phyloP scores from a whole-genome alignment of 2,329 filamentous ascomycete genomes.

The Monilinia fructigena region DNA sequence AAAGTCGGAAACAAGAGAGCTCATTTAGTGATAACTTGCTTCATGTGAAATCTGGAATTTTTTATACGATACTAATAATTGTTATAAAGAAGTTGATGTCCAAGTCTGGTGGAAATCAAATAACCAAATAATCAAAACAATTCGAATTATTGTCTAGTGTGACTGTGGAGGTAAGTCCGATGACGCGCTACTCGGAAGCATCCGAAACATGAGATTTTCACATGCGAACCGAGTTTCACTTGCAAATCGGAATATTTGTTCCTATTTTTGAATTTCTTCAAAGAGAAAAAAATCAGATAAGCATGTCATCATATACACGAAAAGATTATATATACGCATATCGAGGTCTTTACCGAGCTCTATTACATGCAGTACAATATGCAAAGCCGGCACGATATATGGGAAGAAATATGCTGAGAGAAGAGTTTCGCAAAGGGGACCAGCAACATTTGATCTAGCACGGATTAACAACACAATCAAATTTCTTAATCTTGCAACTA shows the following conservation, averaged over 20 bases:
- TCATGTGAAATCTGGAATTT: constrained; percentile 25
- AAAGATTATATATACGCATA: constrained; percentile 62
- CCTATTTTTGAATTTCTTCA: background rate
- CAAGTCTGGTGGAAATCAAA: background rate
- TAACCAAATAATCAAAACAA: background rate
- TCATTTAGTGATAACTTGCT: constrained; percentile 48
- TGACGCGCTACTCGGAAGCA: constrained; percentile 26
- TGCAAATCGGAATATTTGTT: background rate
- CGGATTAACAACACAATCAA: constrained; percentile 64
- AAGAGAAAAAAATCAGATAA: background rate
- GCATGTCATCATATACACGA: background rate
- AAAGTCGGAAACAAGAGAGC: constrained; percentile 63
- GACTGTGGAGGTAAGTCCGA: constrained; percentile 19
- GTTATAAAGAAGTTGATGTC: background rate
- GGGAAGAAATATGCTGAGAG: constrained; percentile 58
- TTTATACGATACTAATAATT: background rate
- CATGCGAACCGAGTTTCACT: constrained; percentile 20
- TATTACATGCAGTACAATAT: constrained; percentile 70
- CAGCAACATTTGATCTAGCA: constrained; percentile 48
- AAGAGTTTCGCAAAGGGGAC: constrained; percentile 55
- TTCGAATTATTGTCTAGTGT: background rate
- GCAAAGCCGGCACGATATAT: constrained; percentile 65
- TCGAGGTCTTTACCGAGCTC: constrained; percentile 64
- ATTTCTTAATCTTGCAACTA: constrained; percentile 66
- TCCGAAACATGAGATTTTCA: constrained; percentile 21